Evolutionary conservation across 495 filamentous ascomycete genomes (phyloP), one percentile per base, ranked within the genome.

Genomic region (Tuber indicum): DNA sequence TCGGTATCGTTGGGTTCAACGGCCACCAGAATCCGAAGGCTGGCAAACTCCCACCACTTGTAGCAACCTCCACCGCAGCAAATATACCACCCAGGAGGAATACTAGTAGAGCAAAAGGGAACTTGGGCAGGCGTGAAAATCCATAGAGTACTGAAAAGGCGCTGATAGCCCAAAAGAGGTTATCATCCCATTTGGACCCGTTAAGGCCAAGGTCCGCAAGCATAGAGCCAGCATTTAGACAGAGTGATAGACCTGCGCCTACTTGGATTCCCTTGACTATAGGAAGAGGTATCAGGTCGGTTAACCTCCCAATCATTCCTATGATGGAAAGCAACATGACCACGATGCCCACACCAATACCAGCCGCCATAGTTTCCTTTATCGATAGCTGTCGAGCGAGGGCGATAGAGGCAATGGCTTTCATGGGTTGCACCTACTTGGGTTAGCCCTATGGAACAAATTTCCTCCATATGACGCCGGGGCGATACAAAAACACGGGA

Each of bases 211-310:
- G 87, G 26, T 86, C 84, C 14, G 93, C 87, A 49, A 94, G 85
- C 74, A 87, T 87, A 4, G 85, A 83, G n/a, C 91, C 91, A 12
- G 93, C 91, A 39, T 92, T 91, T 73, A 95, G 89, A 69, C 92
- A 87, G 19, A 98, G 88, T 19, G 90, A 91, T 41, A 98, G 85
- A 0, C 94, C 95, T 5, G 95, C 94, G 41, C 94, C 95, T 71
- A 97, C 89, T 84, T 98, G 95, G 81, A 98, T 97, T 17, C 95
- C 95, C 82, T 96, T 97, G 74, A 98, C 89, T 6, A 98, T 90
- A 6, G 94, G 93, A 26, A 92, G 88, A 1, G 95, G 95, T 41
- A 97, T 91, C 12, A 89, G 86, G n/a, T 86, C 83, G 12, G 90
- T 88, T 75, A 92, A 90, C 88, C 90, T 91, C 71, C 85, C 86